These are phyloP conservation scores for Crotalaria pallida DNA, from an alignment of 306 rosid genomes.

Conservation along the genomic window DNA sequence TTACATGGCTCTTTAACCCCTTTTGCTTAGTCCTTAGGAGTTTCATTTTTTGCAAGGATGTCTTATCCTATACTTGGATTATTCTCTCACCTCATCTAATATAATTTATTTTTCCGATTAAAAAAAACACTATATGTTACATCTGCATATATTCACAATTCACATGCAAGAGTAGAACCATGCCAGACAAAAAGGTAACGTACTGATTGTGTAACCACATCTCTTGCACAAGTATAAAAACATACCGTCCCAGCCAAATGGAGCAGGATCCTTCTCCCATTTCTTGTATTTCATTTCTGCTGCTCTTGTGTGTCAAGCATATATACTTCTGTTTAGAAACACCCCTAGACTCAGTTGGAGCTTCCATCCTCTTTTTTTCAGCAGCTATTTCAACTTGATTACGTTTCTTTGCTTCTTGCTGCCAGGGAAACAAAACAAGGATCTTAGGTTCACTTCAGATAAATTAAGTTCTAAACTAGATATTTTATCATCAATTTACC, in stretches of 20 bases:
- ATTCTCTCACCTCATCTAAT: no score
- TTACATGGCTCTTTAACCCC: no score
- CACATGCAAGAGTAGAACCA: not conserved
- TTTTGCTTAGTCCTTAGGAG: no score
- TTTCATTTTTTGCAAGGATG: no score
- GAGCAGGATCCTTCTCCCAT: no score
- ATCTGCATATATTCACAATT: not conserved
- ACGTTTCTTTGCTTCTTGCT: constrained; percentile 83
- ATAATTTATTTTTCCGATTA: no score
- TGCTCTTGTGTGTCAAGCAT: no score
- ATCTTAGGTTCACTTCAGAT: not conserved
- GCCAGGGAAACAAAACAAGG: constrained; percentile 11
- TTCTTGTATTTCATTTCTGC: no score
- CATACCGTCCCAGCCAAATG: constrained; percentile 95
- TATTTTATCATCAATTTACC: constrained; percentile 36
- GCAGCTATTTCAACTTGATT: constrained; percentile 88
- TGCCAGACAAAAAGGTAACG: constrained; percentile 4
- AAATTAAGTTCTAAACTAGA: not conserved
- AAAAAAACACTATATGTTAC: no score
- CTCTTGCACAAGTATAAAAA: not conserved
- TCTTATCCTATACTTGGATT: no score
- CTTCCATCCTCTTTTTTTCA: constrained; percentile 92
- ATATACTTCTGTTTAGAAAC: constrained; percentile 76
- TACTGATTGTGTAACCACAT: not conserved
- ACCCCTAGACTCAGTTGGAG: constrained; percentile 85